Base-by-base conservation (phyloP, 371 early-diverging fungal genomes). In the Mucor mucedo region DNA sequence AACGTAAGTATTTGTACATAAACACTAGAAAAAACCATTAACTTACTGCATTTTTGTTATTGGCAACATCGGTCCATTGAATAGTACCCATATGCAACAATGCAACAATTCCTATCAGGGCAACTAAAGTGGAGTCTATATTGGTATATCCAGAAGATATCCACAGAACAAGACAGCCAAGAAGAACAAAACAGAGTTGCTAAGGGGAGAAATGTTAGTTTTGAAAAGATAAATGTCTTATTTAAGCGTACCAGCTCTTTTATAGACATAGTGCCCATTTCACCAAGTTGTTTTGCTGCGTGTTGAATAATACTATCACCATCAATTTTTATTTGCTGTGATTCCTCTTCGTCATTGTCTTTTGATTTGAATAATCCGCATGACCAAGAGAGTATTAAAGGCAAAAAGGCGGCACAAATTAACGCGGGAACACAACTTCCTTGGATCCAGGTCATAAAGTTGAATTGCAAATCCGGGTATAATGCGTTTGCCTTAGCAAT, bases 61-160 rank as follows among this genome's bases (percentile, higher is more conserved):
- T 75, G 7, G 84, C 63, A 7, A 93, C 76, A 63, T 92, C 90
- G 48, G 85, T 84, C 94, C 94, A 93, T 4, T 72, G 60, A 11
- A 93, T 54, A 2, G 89, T 84, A 10, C 84, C 82, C 50, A 84
- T 62, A 29, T 88, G 66, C n/a, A 91, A 52, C 40, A 92, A 60
- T 0, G 70, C 63, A 0, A 82, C 73, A 6, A 92, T 68, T 2
- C 88, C 92, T 40, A 85, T 60, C 16, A 88, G 76, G 5, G 90
- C 90, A 1, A 92, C 87, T n/a, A 91, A 72, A 0, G 90, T 83
- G 1, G 91, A 79, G 60, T 90, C 88, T 4, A 92, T 62, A 13
- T 81, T 78, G 32, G 88, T 88, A 55, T 78, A 79, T 29, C 75
- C 58, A 2, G 84, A 80, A n/a, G 86, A 82, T 28, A 89, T 78